Conservation (phyloP, 306 rosid genomes). For the Datisca glomerata region DNA sequence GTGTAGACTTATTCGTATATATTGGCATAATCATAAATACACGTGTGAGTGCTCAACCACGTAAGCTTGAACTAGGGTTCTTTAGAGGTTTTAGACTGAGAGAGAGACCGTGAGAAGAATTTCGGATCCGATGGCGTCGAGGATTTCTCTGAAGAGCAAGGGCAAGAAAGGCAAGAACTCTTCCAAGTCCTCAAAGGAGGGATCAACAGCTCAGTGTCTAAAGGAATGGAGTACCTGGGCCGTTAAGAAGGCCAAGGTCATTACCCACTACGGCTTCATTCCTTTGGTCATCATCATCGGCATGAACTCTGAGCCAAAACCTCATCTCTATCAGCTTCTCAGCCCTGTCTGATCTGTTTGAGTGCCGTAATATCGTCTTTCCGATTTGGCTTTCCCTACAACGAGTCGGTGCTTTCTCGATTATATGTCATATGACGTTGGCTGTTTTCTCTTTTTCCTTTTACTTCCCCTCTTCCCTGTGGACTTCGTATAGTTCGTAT, state of each 20-base stretch:
- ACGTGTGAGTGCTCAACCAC: too few species aligned
- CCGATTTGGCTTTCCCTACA: too few species aligned
- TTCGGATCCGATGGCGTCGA: constrained; percentile 47
- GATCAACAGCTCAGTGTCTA: constrained; percentile 21
- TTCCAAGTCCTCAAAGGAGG: constrained; percentile 31
- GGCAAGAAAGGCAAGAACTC: constrained; percentile 57
- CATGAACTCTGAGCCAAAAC: constrained; percentile 94
- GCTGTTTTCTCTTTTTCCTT: too few species aligned
- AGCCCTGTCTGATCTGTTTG: constrained; percentile 65
- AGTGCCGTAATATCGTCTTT: background rate
- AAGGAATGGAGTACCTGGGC: constrained; percentile 88
- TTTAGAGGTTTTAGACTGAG: too few species aligned
- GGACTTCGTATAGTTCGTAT: too few species aligned
- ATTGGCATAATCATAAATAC: too few species aligned
- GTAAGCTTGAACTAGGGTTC: too few species aligned
- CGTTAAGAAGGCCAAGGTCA: constrained; percentile 63
- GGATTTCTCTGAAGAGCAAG: constrained; percentile 57
- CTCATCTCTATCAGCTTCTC: constrained; percentile 76
- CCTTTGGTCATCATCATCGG: constrained; percentile 81
- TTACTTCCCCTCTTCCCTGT: too few species aligned
- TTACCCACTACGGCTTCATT: constrained; percentile 86
- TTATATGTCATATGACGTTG: too few species aligned
- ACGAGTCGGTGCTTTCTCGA: too few species aligned
- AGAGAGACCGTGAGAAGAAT: background rate
- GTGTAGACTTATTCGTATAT: too few species aligned